A percentile compares a stretch with the other conserved stretches of the same genome.
Conservation (phyloP, 768 basidiomycete species). For the Trametes cinnabarina region DNA sequence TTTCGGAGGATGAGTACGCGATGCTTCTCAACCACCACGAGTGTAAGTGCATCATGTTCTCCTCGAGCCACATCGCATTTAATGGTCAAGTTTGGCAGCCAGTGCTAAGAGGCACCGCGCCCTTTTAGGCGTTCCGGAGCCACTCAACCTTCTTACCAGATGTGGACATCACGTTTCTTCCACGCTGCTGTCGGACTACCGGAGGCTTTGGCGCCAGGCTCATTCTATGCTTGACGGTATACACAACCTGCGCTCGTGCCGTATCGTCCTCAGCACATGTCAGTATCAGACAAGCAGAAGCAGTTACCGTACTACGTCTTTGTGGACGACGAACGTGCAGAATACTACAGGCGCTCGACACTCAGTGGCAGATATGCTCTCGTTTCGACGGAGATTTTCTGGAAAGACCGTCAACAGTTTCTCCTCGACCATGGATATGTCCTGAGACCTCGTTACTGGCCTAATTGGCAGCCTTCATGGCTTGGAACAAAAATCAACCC, state of each 20-base stretch:
- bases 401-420: conserved; percentile 14
- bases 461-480: conserved; percentile 24
- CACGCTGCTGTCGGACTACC: no score
- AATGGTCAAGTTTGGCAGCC: no score
- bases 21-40: no score
- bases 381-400: background rate
- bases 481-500: conserved; percentile 9
- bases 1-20: no score
- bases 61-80: no score
- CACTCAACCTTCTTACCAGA: background rate
- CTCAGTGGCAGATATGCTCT: conserved; percentile 1
- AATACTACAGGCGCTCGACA: background rate
- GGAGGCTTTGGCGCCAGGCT: no score
- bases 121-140: background rate
- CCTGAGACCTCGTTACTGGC: conserved; percentile 15
- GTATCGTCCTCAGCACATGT: background rate
- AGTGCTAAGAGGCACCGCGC: no score
- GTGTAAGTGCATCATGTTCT: no score
- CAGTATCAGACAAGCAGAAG: background rate
- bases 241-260: background rate
- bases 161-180: background rate
- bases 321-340: background rate
- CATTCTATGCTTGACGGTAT: no score
- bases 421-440: conserved; percentile 4
- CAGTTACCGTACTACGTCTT: background rate